Percentiles rank a stretch among this genome's conserved stretches.
Evolutionary conservation across 2,329 filamentous ascomycete genomes (phyloP).

Genomic region (Cladosporium oxysporum): DNA sequence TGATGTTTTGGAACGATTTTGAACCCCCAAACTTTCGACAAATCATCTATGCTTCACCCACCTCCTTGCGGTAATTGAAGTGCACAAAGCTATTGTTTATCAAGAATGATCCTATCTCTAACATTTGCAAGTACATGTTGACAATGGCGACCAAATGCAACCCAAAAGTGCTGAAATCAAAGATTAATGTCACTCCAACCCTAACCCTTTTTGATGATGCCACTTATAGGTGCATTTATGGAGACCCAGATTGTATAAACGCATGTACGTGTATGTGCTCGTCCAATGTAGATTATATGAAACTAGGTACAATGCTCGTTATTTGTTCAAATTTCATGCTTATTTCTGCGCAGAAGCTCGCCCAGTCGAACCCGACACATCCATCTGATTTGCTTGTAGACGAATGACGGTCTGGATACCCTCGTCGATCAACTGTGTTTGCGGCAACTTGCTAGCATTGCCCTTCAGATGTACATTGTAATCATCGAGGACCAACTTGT

Average conservation of each 20-base stretch:
- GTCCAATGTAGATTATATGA: neutral
- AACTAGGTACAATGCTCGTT: neutral
- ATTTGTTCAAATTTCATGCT: neutral
- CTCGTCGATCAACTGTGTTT: constrained; percentile 36
- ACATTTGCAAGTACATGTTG: too few relatives aligned
- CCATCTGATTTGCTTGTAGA: constrained; percentile 27
- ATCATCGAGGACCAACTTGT: constrained; percentile 52
- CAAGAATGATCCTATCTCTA: neutral
- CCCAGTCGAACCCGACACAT: constrained; percentile 20
- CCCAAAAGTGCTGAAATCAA: neutral
- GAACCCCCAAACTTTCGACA: neutral
- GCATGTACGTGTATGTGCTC: neutral
- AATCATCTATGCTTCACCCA: neutral
- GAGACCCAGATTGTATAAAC: neutral
- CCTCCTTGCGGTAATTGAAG: neutral
- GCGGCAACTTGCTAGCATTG: constrained; percentile 26
- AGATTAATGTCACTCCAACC: neutral
- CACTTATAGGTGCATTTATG: neutral
- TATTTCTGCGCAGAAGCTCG: neutral
- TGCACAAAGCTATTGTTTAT: neutral
- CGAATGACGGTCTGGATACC: constrained; percentile 33
- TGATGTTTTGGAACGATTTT: neutral
- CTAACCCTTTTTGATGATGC: neutral
- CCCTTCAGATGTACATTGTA: constrained; percentile 27
- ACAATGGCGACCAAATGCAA: neutral